Conservation (phyloP, 805 yeast genomes). For the Tetrapisispora namnaoensis region DNA sequence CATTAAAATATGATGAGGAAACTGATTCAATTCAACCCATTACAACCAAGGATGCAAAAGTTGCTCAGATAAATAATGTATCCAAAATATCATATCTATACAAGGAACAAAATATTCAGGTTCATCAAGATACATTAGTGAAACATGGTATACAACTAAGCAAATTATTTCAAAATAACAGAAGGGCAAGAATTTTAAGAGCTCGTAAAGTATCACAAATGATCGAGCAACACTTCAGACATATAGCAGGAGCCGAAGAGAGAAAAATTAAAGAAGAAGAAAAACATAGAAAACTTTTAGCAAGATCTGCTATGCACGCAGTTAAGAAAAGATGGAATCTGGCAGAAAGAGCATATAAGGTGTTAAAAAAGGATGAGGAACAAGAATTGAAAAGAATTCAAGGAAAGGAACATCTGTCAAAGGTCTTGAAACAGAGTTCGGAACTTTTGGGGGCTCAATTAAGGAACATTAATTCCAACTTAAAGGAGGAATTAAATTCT, state of each 20-base stretch:
- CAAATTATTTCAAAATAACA: conserved; percentile 54
- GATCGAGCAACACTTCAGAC: conserved; percentile 80
- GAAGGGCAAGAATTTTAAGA: conserved; percentile 54
- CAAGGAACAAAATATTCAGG: conserved; percentile 32
- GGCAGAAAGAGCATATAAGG: conserved; percentile 73
- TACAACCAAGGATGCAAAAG: conserved; percentile 34
- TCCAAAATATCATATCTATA: conserved; percentile 37
- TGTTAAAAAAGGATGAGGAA: conserved; percentile 63
- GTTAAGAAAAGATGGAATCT: conserved; percentile 86
- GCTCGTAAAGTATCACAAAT: conserved; percentile 67
- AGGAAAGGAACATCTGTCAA: conserved; percentile 79
- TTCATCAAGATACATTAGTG: conserved; percentile 64
- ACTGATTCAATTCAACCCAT: conserved; percentile 33
- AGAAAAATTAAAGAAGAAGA: conserved; percentile 68
- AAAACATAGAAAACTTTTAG: conserved; percentile 54
- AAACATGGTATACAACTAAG: conserved; percentile 69
- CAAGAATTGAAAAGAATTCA: conserved; percentile 70
- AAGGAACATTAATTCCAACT: conserved; percentile 27
- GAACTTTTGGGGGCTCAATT: conserved; percentile 81
- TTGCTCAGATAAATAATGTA: conserved; percentile 32
- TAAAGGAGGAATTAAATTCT: conserved; percentile 8
- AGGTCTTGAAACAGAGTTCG: conserved; percentile 85
- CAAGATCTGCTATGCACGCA: conserved; percentile 72
- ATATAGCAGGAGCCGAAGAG: conserved; percentile 82
- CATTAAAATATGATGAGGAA: conserved; percentile 37